Evolutionary conservation across 2,329 filamentous ascomycete genomes (phyloP).

Genomic region (Lasiodiplodia hormozganensis): DNA sequence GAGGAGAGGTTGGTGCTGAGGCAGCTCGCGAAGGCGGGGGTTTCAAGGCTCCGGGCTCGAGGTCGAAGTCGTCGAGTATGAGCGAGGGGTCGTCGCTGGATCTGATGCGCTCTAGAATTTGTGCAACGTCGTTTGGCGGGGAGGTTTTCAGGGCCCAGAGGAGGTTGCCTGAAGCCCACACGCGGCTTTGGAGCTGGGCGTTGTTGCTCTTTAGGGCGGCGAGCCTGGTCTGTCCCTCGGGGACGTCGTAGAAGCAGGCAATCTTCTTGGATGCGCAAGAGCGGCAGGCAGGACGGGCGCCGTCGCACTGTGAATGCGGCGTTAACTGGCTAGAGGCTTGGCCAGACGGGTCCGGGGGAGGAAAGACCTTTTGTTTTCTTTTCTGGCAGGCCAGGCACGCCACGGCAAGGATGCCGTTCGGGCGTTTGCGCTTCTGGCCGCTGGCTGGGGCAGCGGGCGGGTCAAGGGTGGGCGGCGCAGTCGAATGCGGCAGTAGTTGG

Average conservation of each 20-base stretch:
- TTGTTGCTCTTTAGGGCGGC: constrained; percentile 8
- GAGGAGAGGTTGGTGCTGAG: too few relatives aligned
- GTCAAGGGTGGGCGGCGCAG: neutral
- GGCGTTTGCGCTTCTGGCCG: constrained; percentile 7
- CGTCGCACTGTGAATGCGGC: constrained; percentile 6
- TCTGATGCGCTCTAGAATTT: constrained; percentile 30
- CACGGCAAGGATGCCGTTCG: constrained; percentile 14
- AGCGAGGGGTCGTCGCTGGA: neutral
- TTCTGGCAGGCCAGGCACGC: constrained; percentile 17
- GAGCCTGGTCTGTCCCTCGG: constrained; percentile 19
- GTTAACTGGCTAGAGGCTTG: neutral
- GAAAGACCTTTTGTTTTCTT: constrained; percentile 10
- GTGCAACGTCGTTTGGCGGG: constrained; percentile 30
- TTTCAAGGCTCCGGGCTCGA: neutral
- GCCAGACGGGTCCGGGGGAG: neutral
- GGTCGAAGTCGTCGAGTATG: neutral
- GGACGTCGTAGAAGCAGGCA: constrained; percentile 5
- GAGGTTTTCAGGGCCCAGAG: constrained; percentile 34
- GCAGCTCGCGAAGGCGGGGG: neutral
- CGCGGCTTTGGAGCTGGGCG: neutral
- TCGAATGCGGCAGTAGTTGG: neutral
- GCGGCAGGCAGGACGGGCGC: neutral
- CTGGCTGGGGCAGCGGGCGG: neutral
- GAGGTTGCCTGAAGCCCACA: constrained; percentile 29
- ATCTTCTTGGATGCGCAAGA: constrained; percentile 7